These are phyloP conservation scores for Endocarpon pusillum DNA, from an alignment of 495 filamentous ascomycete species.

Conservation along the genomic window DNA sequence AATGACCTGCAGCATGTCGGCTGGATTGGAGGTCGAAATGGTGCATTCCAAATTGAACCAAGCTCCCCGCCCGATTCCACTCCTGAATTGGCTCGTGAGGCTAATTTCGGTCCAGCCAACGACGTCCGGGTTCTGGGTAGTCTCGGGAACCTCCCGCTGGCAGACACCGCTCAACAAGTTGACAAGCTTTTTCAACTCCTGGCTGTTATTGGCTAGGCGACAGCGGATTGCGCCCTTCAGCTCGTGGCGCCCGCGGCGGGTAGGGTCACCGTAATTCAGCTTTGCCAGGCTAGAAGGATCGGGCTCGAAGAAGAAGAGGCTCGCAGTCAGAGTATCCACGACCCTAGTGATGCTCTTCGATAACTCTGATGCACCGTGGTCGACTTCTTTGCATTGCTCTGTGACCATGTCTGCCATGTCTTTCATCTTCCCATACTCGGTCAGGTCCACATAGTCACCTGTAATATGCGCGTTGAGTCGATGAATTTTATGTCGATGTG, in stretches of 20 bases:
- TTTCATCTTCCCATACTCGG: background rate
- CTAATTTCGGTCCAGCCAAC: too few relatives aligned
- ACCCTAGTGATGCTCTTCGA: background rate
- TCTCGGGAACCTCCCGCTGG: too few relatives aligned
- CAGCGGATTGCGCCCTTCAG: background rate
- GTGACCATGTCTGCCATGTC: background rate
- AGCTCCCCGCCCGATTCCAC: too few relatives aligned
- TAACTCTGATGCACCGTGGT: background rate
- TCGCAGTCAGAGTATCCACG: conserved; percentile 1
- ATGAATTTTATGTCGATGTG: background rate
- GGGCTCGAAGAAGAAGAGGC: conserved; percentile 4
- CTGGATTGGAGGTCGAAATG: too few relatives aligned
- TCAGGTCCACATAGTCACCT: background rate
- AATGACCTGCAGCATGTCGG: too few relatives aligned
- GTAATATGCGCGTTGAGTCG: background rate
- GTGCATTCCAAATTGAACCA: too few relatives aligned
- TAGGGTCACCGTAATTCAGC: background rate
- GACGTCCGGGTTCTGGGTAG: too few relatives aligned
- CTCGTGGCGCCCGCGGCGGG: background rate
- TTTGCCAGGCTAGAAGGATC: background rate
- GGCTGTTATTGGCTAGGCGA: background rate
- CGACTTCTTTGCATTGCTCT: background rate
- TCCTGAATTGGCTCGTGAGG: too few relatives aligned
- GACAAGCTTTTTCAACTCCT: too few relatives aligned
- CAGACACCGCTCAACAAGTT: too few relatives aligned